Evolutionary conservation across 1,284 basidiomycete species (phyloP).

Genomic region (Rhodotorula sp.): DNA sequence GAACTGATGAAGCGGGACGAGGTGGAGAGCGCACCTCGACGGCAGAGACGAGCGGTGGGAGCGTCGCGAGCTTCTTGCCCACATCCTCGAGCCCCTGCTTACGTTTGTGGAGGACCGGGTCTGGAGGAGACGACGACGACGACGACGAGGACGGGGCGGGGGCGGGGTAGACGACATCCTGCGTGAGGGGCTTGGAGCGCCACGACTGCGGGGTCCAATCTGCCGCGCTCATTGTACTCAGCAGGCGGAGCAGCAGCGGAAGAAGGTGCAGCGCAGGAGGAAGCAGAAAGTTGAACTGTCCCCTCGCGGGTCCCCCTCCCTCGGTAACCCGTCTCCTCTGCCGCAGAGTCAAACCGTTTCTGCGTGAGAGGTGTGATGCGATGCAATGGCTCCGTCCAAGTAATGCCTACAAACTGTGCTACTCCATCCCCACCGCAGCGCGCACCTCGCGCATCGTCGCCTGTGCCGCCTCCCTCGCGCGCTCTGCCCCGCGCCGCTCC

Average conservation of each 20-base stretch:
- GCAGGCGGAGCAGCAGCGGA: neutral
- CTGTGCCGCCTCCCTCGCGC: constrained; percentile 65
- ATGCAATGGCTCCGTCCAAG: too few species aligned
- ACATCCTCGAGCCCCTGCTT: constrained; percentile 57
- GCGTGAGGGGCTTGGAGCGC: constrained; percentile 68
- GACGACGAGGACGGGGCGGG: constrained; percentile 3
- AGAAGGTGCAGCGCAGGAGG: neutral
- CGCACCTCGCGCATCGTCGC: constrained; percentile 70
- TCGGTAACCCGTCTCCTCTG: neutral
- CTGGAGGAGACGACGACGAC: constrained; percentile 19
- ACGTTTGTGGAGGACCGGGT: constrained; percentile 54
- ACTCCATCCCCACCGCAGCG: constrained; percentile 60
- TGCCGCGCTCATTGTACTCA: neutral
- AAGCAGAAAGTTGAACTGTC: neutral
- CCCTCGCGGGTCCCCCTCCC: too few species aligned
- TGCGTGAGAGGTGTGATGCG: neutral
- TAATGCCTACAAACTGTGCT: neutral
- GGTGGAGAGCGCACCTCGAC: constrained; percentile 65
- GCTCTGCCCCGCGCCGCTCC: constrained; percentile 65
- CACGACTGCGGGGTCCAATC: constrained; percentile 61
- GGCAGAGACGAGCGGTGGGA: constrained; percentile 86
- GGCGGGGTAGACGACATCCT: constrained; percentile 52
- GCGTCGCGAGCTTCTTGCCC: constrained; percentile 67
- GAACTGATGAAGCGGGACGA: neutral
- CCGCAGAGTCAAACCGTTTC: neutral